Evolutionary conservation across 331 rosid genomes (phyloP).

Genomic region (Dryas integrifolia): DNA sequence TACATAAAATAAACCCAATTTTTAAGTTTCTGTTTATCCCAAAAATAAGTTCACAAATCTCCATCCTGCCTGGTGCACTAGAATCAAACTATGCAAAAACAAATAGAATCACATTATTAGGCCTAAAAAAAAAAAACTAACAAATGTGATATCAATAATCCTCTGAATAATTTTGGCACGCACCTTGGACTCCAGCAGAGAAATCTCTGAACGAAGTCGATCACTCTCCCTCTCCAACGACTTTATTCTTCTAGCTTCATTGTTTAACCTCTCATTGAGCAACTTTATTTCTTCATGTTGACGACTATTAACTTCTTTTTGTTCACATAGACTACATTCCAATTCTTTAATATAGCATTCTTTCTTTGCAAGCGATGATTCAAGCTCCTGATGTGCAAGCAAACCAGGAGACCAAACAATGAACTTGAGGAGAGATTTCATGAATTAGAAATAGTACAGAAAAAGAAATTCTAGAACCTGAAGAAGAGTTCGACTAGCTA

Average conservation of each 20-base stretch:
- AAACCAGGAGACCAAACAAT: slow-evolving; percentile 31
- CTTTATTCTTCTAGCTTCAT: slow-evolving; percentile 70
- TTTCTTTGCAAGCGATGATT: slow-evolving; percentile 61
- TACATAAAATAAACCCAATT: too few relatives aligned
- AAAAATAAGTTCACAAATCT: too few relatives aligned
- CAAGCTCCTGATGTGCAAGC: slow-evolving; percentile 63
- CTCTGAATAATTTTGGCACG: slow-evolving; percentile 27
- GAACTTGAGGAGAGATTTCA: slow-evolving; percentile 19
- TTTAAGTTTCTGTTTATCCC: too few relatives aligned
- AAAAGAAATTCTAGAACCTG: slow-evolving; percentile 43
- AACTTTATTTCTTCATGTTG: slow-evolving; percentile 70
- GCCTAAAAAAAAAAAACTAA: not conserved
- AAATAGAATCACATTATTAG: too few relatives aligned
- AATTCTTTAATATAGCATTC: slow-evolving; percentile 64
- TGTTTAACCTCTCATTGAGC: slow-evolving; percentile 69
- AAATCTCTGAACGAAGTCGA: slow-evolving; percentile 75
- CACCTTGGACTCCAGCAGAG: slow-evolving; percentile 92
- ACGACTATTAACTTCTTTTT: slow-evolving; percentile 52
- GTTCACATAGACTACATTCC: slow-evolving; percentile 54
- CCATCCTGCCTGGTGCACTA: too few relatives aligned
- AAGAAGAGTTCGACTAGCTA: slow-evolving; percentile 37
- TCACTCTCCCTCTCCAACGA: slow-evolving; percentile 92
- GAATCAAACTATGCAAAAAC: too few relatives aligned
- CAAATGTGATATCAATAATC: slow-evolving; percentile 4
- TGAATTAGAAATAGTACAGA: slow-evolving; percentile 22